These are phyloP conservation scores for Haplosporangium sp. DNA, from an alignment of 371 early-diverging fungal genomes.

Conservation along the genomic window DNA sequence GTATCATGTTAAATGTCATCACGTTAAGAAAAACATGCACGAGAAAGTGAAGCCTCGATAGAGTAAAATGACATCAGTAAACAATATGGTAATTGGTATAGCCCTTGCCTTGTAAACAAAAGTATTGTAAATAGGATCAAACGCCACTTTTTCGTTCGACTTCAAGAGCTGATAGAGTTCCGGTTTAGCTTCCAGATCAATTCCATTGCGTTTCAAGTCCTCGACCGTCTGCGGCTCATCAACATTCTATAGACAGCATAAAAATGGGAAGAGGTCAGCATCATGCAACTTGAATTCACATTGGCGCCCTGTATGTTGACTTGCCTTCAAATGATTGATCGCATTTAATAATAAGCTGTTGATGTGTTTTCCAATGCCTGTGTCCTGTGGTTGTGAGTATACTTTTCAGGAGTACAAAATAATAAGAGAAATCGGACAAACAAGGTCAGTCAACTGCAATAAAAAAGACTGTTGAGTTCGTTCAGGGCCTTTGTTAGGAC, in stretches of 20 bases:
- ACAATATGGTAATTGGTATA: background rate
- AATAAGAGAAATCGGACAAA: conserved; percentile 8
- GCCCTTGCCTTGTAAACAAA: conserved; percentile 75
- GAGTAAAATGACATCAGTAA: background rate
- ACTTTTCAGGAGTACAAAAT: conserved; percentile 15
- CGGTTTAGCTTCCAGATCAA: conserved; percentile 68
- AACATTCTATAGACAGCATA: conserved; percentile 54
- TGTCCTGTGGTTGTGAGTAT: conserved; percentile 70
- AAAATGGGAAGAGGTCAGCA: background rate
- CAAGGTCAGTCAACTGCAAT: background rate
- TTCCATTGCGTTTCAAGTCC: conserved; percentile 69
- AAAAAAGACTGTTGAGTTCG: background rate
- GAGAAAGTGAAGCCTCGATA: background rate
- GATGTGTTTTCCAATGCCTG: conserved; percentile 67
- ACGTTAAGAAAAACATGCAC: too few relatives aligned
- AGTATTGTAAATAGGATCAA: conserved; percentile 63
- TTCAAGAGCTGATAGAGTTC: conserved; percentile 69
- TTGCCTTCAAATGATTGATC: conserved; percentile 67
- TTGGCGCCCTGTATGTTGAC: conserved; percentile 3
- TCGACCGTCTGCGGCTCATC: conserved; percentile 74
- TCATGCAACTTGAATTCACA: background rate
- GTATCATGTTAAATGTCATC: too few relatives aligned
- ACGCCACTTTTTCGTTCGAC: conserved; percentile 75
- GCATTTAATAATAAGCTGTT: conserved; percentile 73
- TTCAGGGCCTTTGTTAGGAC: too few relatives aligned